These are phyloP conservation scores for Hypoxylon perforatum DNA, from an alignment of 495 filamentous ascomycete genomes.

Conservation along the genomic window DNA sequence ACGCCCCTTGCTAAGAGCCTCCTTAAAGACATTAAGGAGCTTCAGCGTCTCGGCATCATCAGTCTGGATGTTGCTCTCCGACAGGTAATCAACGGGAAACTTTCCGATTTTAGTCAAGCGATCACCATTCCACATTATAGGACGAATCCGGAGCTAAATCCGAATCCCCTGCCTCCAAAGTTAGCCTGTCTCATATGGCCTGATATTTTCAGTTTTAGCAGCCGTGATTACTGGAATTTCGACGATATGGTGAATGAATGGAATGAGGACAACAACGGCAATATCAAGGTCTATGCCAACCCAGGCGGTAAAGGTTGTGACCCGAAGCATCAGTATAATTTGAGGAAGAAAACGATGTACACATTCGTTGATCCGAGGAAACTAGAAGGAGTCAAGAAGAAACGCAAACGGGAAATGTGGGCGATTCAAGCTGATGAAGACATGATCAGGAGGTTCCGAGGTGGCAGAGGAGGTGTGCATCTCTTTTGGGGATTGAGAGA, in stretches of 20 bases:
- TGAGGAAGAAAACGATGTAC: neutral
- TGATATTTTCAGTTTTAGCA: neutral
- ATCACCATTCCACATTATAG: conserved; percentile 8
- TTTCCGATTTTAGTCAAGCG: conserved; percentile 7
- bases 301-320: neutral
- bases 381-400: neutral
- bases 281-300: neutral
- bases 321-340: neutral
- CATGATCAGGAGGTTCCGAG: neutral
- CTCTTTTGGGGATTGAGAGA: neutral
- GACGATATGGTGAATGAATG: conserved; percentile 3
- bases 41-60: conserved; percentile 18
- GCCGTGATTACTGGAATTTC: conserved; percentile 4
- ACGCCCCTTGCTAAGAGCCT: neutral
- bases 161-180: neutral
- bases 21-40: neutral
- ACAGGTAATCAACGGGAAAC: conserved; percentile 8
- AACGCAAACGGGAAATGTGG: neutral
- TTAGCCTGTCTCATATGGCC: neutral
- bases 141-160: conserved; percentile 15
- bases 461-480: too few relatives aligned
- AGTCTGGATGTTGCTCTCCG: neutral
- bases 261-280: neutral
- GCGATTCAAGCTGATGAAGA: neutral
- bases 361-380: conserved; percentile 3